Percentiles rank a stretch among this genome's conserved stretches.
These are phyloP conservation scores for Penicilliopsis zonata DNA, from an alignment of 495 filamentous ascomycete genomes.

Conservation along the genomic window DNA sequence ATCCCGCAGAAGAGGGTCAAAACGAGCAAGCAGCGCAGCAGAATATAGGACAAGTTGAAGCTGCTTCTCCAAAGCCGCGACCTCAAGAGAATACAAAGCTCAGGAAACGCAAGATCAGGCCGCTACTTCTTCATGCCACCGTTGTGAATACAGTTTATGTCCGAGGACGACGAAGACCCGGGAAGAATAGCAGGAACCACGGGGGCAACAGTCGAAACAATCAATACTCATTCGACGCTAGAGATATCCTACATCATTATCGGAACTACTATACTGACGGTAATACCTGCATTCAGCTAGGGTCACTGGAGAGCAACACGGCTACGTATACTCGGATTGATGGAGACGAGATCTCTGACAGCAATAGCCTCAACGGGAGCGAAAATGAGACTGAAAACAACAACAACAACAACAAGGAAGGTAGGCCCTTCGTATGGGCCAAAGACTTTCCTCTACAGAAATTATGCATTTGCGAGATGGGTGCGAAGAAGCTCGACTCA, in stretches of 20 bases:
- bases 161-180: constrained; percentile 20
- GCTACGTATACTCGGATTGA: background rate
- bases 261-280: constrained; percentile 22
- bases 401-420: constrained; percentile 1
- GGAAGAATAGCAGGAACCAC: constrained; percentile 14
- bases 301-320: background rate
- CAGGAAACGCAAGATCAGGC: constrained; percentile 26
- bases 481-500: constrained; percentile 47
- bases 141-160: constrained; percentile 82
- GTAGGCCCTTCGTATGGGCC: constrained; percentile 43
- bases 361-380: no score
- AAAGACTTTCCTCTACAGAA: constrained; percentile 45
- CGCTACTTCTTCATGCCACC: constrained; percentile 74
- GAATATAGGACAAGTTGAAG: constrained; percentile 1
- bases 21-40: background rate
- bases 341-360: background rate
- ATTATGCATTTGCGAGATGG: constrained; percentile 68
- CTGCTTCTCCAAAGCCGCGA: background rate
- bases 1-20: background rate
- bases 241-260: constrained; percentile 19
- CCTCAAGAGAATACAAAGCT: background rate
- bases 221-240: constrained; percentile 26
- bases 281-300: constrained; percentile 4
- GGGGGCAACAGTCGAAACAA: constrained; percentile 15
- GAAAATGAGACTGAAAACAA: constrained; percentile 1